Conservation (phyloP, 176 grass and related monocot genomes). For the Aegilops longissima region DNA sequence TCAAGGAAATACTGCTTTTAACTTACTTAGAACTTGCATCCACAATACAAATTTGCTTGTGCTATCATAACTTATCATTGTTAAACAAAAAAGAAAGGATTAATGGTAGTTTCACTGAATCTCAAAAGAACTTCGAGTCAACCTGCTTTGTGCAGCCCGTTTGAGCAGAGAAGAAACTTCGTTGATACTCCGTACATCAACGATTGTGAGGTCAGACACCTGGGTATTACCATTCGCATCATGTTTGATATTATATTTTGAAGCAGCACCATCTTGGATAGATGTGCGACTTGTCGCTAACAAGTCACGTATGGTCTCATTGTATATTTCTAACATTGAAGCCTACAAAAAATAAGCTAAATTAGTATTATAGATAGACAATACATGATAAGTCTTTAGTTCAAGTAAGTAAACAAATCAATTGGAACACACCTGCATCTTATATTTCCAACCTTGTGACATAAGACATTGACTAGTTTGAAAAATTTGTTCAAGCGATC, state of each 20-base stretch:
- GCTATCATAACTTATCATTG: conserved; percentile 6
- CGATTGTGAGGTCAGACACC: conserved; percentile 73
- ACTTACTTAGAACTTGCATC: background rate
- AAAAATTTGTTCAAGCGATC: conserved; percentile 90
- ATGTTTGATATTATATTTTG: conserved; percentile 83
- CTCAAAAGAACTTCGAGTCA: background rate
- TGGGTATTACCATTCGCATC: conserved; percentile 70
- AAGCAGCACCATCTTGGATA: conserved; percentile 52
- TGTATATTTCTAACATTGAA: conserved; percentile 96
- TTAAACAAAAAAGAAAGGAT: background rate
- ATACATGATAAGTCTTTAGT: background rate
- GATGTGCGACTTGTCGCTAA: conserved; percentile 36
- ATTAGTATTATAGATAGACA: background rate
- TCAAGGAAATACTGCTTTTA: background rate
- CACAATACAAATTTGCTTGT: background rate
- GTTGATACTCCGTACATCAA: conserved; percentile 60
- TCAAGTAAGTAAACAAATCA: background rate
- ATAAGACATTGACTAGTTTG: conserved; percentile 59
- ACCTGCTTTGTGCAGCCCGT: conserved; percentile 89
- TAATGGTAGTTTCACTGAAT: background rate
- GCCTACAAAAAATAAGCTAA: conserved; percentile 29
- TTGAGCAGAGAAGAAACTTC: conserved; percentile 74
- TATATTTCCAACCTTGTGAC: conserved; percentile 89
- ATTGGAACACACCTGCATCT: conserved; percentile 58
- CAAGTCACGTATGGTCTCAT: conserved; percentile 84